A percentile compares a stretch with the other conserved stretches of the same genome.
phyloP scores from a whole-genome alignment of 2,329 filamentous ascomycete genomes.

The Cercospora janseana region DNA sequence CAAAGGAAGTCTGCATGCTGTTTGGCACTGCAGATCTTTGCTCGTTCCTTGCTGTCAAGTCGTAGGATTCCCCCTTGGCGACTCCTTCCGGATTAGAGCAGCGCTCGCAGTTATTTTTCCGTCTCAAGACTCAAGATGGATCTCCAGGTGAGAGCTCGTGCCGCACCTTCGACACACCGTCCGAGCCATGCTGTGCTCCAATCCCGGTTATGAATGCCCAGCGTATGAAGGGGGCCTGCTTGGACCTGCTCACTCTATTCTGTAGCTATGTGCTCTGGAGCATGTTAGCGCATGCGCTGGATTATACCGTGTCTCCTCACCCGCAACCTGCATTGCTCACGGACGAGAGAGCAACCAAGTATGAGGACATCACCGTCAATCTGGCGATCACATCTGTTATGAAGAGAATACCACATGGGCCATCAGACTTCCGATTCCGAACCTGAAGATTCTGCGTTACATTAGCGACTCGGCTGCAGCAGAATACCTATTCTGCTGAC shows the following conservation, averaged over 20 bases:
- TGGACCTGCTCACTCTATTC: not conserved
- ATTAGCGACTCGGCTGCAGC: slow-evolving; percentile 36
- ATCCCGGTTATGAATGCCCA: not conserved
- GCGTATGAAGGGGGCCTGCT: not conserved
- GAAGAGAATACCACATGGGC: slow-evolving; percentile 25
- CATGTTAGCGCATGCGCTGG: not conserved
- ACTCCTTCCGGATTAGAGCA: too few relatives aligned
- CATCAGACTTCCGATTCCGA: slow-evolving; percentile 17
- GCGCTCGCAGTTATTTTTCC: too few relatives aligned
- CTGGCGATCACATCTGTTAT: slow-evolving; percentile 20
- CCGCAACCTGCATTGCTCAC: not conserved
- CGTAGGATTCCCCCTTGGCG: too few relatives aligned
- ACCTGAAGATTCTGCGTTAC: slow-evolving; percentile 24
- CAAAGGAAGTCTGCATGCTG: too few relatives aligned
- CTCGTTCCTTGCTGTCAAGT: too few relatives aligned
- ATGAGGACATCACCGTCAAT: slow-evolving; percentile 9
- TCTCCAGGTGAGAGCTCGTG: too few relatives aligned
- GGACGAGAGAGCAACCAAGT: not conserved
- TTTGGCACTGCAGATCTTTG: too few relatives aligned
- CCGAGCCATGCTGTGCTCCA: too few relatives aligned
- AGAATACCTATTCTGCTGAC: slow-evolving; percentile 52
- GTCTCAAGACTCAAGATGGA: too few relatives aligned
- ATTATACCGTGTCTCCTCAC: not conserved
- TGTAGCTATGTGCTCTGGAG: not conserved
- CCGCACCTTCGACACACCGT: too few relatives aligned